These are phyloP conservation scores for Mycena capillaripes DNA, from an alignment of 768 basidiomycete species.

Conservation along the genomic window DNA sequence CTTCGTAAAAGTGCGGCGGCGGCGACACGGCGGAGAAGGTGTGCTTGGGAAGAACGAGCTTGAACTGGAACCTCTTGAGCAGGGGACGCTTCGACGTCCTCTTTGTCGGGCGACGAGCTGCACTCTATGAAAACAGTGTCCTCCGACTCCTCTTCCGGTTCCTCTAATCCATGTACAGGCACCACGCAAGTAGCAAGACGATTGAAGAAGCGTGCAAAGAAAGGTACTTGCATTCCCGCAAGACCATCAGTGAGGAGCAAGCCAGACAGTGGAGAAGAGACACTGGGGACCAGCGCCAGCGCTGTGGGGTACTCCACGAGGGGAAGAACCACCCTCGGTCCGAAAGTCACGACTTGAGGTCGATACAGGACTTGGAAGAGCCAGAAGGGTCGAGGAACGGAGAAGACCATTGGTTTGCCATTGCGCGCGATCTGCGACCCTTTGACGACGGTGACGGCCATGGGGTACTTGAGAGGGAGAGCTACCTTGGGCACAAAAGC, in stretches of 20 bases:
- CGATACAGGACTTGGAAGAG: neutral
- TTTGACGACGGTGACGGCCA: no score
- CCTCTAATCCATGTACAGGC: neutral
- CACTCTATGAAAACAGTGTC: neutral
- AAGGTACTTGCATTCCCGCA: neutral
- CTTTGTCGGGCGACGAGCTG: neutral
- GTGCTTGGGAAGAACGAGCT: neutral
- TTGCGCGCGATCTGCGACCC: no score
- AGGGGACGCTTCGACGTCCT: neutral
- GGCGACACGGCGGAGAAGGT: neutral
- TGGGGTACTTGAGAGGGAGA: no score
- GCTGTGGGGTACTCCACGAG: neutral
- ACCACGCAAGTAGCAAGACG: neutral
- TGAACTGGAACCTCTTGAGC: neutral
- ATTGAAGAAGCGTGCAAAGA: neutral
- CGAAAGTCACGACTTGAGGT: neutral
- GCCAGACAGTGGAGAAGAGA: no score
- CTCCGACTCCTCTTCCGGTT: neutral
- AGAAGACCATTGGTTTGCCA: no score
- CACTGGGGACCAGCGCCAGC: neutral
- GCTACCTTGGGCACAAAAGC: no score
- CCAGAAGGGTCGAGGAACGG: no score
- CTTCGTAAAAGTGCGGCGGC: neutral
- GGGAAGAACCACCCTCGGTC: neutral
- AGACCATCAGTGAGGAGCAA: neutral